These are phyloP conservation scores for Penicillium dipodomyicola DNA, from an alignment of 495 filamentous ascomycete species.

Conservation along the genomic window DNA sequence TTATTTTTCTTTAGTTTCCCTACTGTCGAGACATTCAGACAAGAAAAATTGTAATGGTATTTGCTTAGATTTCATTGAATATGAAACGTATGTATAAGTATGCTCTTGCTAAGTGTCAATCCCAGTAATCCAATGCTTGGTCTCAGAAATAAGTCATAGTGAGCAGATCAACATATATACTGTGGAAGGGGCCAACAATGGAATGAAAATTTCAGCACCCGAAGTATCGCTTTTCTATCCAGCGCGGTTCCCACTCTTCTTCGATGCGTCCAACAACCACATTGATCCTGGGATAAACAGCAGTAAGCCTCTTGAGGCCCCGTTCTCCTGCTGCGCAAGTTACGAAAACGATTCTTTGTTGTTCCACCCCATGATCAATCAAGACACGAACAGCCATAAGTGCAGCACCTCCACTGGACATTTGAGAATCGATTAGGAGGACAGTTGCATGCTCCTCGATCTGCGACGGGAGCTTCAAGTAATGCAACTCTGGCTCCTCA, in stretches of 20 bases:
- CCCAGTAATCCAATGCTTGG: slow-evolving; percentile 1
- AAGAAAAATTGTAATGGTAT: neutral
- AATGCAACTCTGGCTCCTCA: slow-evolving; percentile 90
- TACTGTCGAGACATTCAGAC: neutral
- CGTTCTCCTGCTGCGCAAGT: slow-evolving; percentile 79
- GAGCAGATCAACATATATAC: neutral
- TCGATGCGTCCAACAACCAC: slow-evolving; percentile 80
- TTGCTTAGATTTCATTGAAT: neutral
- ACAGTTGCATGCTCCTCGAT: slow-evolving; percentile 73
- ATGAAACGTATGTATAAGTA: neutral
- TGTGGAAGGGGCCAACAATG: neutral
- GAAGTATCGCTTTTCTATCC: slow-evolving; percentile 81
- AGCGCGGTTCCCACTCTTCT: slow-evolving; percentile 70
- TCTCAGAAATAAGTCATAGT: neutral
- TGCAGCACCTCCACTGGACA: slow-evolving; percentile 88
- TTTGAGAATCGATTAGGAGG: slow-evolving; percentile 86
- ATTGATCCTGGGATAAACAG: slow-evolving; percentile 80
- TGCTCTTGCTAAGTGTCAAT: neutral
- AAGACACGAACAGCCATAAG: slow-evolving; percentile 95
- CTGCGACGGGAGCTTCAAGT: slow-evolving; percentile 67
- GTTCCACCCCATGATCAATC: slow-evolving; percentile 87
- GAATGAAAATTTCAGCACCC: slow-evolving; percentile 56
- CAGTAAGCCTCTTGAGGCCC: slow-evolving; percentile 76
- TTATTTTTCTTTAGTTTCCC: neutral
- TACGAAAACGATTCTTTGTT: slow-evolving; percentile 83